phyloP scores from a whole-genome alignment of 2,329 filamentous ascomycete genomes.

The Zasmidium angulare region DNA sequence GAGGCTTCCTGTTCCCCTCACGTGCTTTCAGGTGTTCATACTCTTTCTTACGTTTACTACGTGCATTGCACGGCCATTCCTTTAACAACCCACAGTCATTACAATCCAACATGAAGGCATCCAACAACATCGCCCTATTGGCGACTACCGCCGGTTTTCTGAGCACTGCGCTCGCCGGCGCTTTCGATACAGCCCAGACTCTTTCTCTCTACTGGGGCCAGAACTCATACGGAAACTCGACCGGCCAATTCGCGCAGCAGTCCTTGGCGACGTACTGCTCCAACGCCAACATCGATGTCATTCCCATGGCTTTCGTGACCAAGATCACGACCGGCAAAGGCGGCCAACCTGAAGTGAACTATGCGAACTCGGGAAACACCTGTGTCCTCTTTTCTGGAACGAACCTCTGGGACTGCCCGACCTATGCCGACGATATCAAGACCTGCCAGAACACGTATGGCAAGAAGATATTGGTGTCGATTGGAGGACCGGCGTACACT shows the following conservation, averaged over 20 bases:
- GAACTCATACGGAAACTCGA: constrained; percentile 57
- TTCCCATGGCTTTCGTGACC: constrained; percentile 64
- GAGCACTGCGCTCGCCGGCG: background rate
- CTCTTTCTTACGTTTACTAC: background rate
- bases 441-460: constrained; percentile 61
- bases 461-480: constrained; percentile 71
- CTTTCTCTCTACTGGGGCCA: constrained; percentile 40
- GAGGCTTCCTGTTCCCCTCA: background rate
- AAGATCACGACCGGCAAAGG: constrained; percentile 50
- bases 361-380: constrained; percentile 62
- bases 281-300: constrained; percentile 55
- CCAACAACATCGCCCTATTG: background rate
- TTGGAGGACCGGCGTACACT: constrained; percentile 69
- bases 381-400: constrained; percentile 62
- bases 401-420: constrained; percentile 59
- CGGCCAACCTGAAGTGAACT: constrained; percentile 58
- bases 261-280: constrained; percentile 60
- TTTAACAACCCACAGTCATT: constrained; percentile 1
- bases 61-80: background rate
- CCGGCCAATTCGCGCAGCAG: constrained; percentile 51
- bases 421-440: constrained; percentile 58
- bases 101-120: background rate
- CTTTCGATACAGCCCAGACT: constrained; percentile 9
- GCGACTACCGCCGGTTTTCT: background rate
- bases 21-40: background rate